Percentiles rank a stretch among this genome's conserved stretches.
Evolutionary conservation across 148 eudicot species (phyloP).

Genomic region (Rhododendron henanense): DNA sequence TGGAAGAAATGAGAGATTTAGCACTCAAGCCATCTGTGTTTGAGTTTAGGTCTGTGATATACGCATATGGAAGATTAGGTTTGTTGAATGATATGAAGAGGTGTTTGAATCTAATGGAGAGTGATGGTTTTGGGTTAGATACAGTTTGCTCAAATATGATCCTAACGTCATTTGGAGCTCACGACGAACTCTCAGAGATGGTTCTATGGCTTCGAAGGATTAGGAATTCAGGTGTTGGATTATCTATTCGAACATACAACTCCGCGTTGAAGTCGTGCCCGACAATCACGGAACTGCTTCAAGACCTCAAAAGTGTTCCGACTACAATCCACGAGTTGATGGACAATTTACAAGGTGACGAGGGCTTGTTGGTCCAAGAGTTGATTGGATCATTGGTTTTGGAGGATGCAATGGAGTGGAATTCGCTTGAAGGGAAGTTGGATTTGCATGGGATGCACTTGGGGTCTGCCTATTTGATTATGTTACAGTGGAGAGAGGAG

Average conservation of each 20-base stretch:
- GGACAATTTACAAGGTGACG: constrained; percentile 27
- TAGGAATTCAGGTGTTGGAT: constrained; percentile 30
- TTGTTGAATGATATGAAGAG: constrained; percentile 62
- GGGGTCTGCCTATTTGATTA: constrained; percentile 51
- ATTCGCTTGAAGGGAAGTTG: constrained; percentile 44
- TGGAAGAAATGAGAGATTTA: constrained; percentile 34
- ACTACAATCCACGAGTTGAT: constrained; percentile 46
- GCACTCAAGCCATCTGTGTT: constrained; percentile 54
- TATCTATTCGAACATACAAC: constrained; percentile 70
- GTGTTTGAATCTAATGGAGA: constrained; percentile 49
- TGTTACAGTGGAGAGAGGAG: constrained; percentile 69
- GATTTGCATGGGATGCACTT: constrained; percentile 92
- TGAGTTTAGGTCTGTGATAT: constrained; percentile 59
- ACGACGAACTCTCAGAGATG: constrained; percentile 48
- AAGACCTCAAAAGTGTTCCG: constrained; percentile 44
- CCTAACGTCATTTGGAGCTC: constrained; percentile 64
- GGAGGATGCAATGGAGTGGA: constrained; percentile 50
- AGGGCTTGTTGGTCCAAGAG: constrained; percentile 49
- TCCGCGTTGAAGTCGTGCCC: constrained; percentile 73
- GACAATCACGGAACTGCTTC: constrained; percentile 34
- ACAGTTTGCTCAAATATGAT: constrained; percentile 78
- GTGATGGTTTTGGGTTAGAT: constrained; percentile 48
- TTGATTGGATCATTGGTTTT: constrained; percentile 43
- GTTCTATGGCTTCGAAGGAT: constrained; percentile 54
- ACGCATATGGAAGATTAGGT: constrained; percentile 71